Evolutionary conservation across 495 filamentous ascomycete genomes (phyloP), one percentile per base, ranked within the genome.

Genomic region (Entonaema liquescens): DNA sequence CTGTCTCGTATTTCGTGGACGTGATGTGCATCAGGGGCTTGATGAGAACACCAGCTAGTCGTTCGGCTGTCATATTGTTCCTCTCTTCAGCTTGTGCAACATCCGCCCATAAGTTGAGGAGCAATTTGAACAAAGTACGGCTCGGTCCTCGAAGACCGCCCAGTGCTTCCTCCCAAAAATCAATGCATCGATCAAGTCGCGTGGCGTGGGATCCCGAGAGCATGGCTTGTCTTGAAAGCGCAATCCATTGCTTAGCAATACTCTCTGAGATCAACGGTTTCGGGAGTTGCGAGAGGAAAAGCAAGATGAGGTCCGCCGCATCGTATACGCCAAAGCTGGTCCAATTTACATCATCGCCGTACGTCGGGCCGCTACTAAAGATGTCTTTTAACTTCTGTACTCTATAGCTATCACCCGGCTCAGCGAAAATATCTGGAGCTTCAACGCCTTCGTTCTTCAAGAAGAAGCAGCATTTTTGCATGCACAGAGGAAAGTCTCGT

Each of bases 141-240:
- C 73, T 66, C 2, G 77, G 76, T 0, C 82, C 81, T 31, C 74
- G 75, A 3, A 83, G 73, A 1, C 80, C 81, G 38, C 71, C 73
- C 5, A 84, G 62, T 23, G 82, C 78, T 70, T 84, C 82, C 68
- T 84, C 82, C 82, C 82, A 84, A 47, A 84, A 84, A 47, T 83
- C 80, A 19, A 84, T 79, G 17, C 80, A 81, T 62, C 80, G 76
- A 54, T 84, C 82, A 0, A 81, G 62, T 15, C 81, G 70, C 40
- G 73, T 67, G 25, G 70, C 73, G 42, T 76, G 72, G 5, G 75
- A 78, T 31, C 76, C 77, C 0, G 72, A 44, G 19, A 78, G 49
- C 29, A 76, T 80, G 5, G 78, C 76, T 55, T 79, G 81, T 33
- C 77, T 71, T 29, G 80, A 82, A 28, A 83, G 67, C 38, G 74